phyloP scores from a whole-genome alignment of 352 stramenopile genomes.

The Pythium sp. region DNA sequence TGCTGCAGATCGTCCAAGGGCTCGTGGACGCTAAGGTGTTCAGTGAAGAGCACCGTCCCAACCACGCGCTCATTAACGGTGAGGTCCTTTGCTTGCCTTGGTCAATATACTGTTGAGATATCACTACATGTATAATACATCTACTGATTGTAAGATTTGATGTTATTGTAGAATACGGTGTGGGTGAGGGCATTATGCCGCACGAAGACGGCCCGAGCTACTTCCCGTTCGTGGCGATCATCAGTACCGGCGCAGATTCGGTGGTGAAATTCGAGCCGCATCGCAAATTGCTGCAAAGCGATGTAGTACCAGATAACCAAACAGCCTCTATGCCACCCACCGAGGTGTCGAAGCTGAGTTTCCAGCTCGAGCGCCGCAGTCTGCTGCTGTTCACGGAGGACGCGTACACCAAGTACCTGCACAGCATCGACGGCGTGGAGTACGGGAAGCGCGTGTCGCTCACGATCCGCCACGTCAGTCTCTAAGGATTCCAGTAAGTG shows the following conservation, averaged over 20 bases:
- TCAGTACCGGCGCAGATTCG: constrained; percentile 55
- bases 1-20: constrained; percentile 44
- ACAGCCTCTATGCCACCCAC: neutral
- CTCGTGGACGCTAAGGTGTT: constrained; percentile 58
- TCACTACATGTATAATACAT: neutral
- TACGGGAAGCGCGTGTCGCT: constrained; percentile 48
- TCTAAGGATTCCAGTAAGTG: neutral
- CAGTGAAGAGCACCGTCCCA: constrained; percentile 39
- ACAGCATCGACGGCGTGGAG: constrained; percentile 60
- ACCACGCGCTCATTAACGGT: constrained; percentile 78
- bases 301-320: neutral
- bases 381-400: constrained; percentile 55
- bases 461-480: constrained; percentile 50
- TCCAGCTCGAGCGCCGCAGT: constrained; percentile 47
- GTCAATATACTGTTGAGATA: neutral
- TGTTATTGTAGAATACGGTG: constrained; percentile 44
- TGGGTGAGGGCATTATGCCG: constrained; percentile 65
- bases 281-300: constrained; percentile 25
- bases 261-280: constrained; percentile 59
- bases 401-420: constrained; percentile 54
- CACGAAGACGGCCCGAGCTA: constrained; percentile 73
- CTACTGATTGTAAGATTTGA: neutral
- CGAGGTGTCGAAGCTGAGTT: constrained; percentile 26
- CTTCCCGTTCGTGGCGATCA: constrained; percentile 63
- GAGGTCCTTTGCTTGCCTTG: neutral